Percentiles rank a stretch among this genome's conserved stretches.
phyloP scores from a whole-genome alignment of 23 red algal genomes.

The Rhodosorus marinus region DNA sequence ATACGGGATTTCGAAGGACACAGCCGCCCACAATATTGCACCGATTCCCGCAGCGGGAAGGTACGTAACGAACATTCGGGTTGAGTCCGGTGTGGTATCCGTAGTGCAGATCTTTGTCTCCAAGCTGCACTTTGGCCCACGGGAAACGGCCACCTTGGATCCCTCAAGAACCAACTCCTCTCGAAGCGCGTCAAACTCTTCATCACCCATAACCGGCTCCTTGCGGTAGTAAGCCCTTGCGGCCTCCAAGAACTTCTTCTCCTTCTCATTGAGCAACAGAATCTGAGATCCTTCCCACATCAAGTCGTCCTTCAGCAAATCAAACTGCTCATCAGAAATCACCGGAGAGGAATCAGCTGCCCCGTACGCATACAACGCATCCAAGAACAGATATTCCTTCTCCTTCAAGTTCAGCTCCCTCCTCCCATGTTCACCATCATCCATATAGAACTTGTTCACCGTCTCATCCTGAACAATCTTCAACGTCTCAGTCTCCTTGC shows the following conservation, averaged over 20 bases:
- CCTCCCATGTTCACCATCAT: neutral
- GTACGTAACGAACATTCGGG: conserved; percentile 45
- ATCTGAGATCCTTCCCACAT: conserved; percentile 87
- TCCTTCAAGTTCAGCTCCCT: conserved; percentile 12
- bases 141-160: conserved; percentile 50
- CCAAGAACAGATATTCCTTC: conserved; percentile 78
- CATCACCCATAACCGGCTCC: conserved; percentile 49
- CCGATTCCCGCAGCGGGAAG: conserved; percentile 54
- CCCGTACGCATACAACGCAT: conserved; percentile 66
- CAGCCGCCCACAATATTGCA: conserved; percentile 45
- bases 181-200: conserved; percentile 85
- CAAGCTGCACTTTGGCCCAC: conserved; percentile 68
- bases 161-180: conserved; percentile 16
- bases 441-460: neutral
- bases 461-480: neutral
- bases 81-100: conserved; percentile 51
- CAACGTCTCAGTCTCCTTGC: neutral
- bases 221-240: conserved; percentile 52
- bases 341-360: conserved; percentile 26
- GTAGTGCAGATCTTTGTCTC: conserved; percentile 47
- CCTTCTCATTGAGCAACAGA: conserved; percentile 50
- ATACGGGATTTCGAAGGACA: conserved; percentile 75
- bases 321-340: conserved; percentile 75
- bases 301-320: conserved; percentile 82
- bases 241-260: conserved; percentile 75